Evolutionary conservation across 805 yeast genomes (phyloP).

Genomic region (Barnettozyma vustinii): DNA sequence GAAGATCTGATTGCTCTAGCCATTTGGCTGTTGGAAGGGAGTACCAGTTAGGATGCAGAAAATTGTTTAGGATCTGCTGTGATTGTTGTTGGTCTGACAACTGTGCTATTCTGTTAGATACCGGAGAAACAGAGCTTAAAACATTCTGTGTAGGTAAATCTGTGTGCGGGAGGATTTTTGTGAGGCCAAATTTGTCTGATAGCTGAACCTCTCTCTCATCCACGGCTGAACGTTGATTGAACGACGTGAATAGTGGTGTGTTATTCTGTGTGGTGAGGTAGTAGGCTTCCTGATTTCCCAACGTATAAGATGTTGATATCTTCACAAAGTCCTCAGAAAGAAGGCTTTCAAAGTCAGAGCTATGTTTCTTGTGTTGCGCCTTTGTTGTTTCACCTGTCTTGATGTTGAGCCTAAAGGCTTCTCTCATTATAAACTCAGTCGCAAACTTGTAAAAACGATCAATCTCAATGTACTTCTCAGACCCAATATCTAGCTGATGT

Average conservation of each 20-base stretch:
- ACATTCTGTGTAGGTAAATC: constrained; percentile 22
- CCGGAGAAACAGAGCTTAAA: constrained; percentile 26
- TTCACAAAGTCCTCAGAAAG: constrained; percentile 55
- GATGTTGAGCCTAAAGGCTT: constrained; percentile 42
- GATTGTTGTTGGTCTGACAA: constrained; percentile 25
- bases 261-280: constrained; percentile 55
- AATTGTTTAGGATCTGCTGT: constrained; percentile 47
- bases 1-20: constrained; percentile 45
- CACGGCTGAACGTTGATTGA: constrained; percentile 59
- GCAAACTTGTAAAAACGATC: constrained; percentile 61
- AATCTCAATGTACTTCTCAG: constrained; percentile 42
- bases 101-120: constrained; percentile 16
- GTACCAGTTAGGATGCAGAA: constrained; percentile 59
- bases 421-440: constrained; percentile 59
- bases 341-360: constrained; percentile 29
- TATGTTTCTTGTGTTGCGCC: constrained; percentile 12
- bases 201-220: constrained; percentile 69
- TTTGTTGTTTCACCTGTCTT: constrained; percentile 15
- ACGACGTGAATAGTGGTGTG: constrained; percentile 74
- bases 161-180: constrained; percentile 59
- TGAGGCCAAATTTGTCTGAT: constrained; percentile 61
- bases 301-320: constrained; percentile 46
- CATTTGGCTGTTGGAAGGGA: constrained; percentile 61
- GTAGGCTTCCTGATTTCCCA: constrained; percentile 60
- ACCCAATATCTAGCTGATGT: constrained; percentile 42